Percentiles rank a stretch among this genome's conserved stretches.
Conservation (phyloP, 345 rosid species). For the Nasturtium officinale region DNA sequence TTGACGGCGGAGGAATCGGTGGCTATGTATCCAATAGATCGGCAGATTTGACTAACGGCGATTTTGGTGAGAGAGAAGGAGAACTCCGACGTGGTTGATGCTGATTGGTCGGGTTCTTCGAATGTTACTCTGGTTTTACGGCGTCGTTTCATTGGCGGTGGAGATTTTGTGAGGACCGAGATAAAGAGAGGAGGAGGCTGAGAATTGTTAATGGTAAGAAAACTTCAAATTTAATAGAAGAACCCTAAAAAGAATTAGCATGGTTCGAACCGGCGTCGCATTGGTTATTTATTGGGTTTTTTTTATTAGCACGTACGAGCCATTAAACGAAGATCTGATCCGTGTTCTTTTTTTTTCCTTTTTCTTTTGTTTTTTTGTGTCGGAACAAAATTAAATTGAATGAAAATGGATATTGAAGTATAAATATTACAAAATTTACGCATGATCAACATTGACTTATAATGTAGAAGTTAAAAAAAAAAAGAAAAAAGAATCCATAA, state of each 20-base stretch:
- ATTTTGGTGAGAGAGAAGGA: constrained; percentile 48
- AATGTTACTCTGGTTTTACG: neutral
- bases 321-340: constrained; percentile 12
- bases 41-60: constrained; percentile 67
- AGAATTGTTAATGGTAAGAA: neutral
- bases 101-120: constrained; percentile 32
- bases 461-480: neutral
- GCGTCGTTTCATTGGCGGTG: constrained; percentile 42
- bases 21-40: constrained; percentile 52
- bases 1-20: constrained; percentile 51
- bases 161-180: constrained; percentile 33
- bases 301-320: constrained; percentile 24
- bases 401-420: neutral
- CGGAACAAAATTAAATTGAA: neutral
- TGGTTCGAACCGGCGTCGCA: constrained; percentile 11
- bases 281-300: too few species aligned
- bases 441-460: neutral
- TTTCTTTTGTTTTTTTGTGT: neutral
- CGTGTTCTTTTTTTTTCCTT: neutral
- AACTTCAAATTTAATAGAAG: constrained; percentile 21
- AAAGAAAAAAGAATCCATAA: too few species aligned
- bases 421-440: too few species aligned
- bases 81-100: constrained; percentile 35
- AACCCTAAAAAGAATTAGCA: constrained; percentile 12
- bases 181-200: constrained; percentile 22